Evolutionary conservation across 345 rosid species (phyloP), one percentile per base, ranked within the genome.

Genomic region (Brassica nigra): DNA sequence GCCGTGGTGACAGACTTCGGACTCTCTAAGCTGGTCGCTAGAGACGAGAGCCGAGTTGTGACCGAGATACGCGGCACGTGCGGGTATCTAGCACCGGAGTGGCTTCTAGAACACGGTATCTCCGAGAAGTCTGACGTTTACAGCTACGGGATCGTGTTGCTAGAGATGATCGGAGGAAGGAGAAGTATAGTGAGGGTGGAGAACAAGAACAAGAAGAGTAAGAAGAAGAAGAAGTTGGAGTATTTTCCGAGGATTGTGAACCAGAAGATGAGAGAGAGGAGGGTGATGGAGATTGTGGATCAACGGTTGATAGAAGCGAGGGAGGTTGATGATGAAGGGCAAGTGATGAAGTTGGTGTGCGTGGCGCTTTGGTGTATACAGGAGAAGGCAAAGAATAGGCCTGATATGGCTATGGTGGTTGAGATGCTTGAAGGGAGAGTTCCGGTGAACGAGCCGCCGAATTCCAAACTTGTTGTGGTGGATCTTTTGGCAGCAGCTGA

Each of bases 361-460:
- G 85, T 90, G 27, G 97, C 96, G 5, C 75, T 94, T 66, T 94
- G 97, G 98, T 94, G 98, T 84, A 88, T 92, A 77, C 98, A 94
- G 54, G 96, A 90, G 83, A 85, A 68, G 78, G 81, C 88, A 15
- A 80, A 80, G 80, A 86, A 80, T 5, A 86, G 98, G 70, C 98
- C 98, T 7, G 84, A 81, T 59, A 92, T 94, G 97, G 80, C 62
- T 10, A 73, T 23, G 14, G 92, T 94, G 59, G 86, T 89, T 6
- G 97, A 94, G 68, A 92, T 94, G 98, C 93, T 94, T 10, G 91
- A 94, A 82, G 92, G 97, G 16, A 83, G 88, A 1, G 85, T 82
- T 66, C 10, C 80, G 0, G 88, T 90, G 9, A 85, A 83, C 2
- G 95, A 90, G 74, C 97, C 98, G 0, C 97, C 98, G 0, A 91